A percentile compares a stretch with the other conserved stretches of the same genome.
phyloP scores from a whole-genome alignment of 2,329 filamentous ascomycete genomes.

The Penicillium glabrum region DNA sequence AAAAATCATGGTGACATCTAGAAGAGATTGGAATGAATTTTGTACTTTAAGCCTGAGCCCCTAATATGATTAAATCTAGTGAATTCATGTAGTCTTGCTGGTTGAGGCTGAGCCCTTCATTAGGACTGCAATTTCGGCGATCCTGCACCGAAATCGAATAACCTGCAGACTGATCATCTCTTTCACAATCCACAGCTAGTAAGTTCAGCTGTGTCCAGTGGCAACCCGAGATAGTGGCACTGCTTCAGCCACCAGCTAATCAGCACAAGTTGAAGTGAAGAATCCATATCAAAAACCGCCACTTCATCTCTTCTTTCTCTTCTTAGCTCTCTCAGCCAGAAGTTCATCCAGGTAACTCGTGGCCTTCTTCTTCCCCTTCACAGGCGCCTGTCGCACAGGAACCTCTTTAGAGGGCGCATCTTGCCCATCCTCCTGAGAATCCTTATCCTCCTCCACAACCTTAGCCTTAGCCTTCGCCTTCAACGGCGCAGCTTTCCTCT shows the following conservation, averaged over 20 bases:
- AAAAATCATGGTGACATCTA: slow-evolving; percentile 23
- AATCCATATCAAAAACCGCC: not conserved
- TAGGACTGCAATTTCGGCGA: not conserved
- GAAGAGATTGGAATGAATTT: slow-evolving; percentile 23
- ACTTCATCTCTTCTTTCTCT: slow-evolving; percentile 48
- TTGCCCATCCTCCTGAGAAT: not conserved
- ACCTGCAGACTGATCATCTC: not conserved
- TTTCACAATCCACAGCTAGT: not conserved
- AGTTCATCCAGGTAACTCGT: slow-evolving; percentile 58
- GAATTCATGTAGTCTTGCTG: not conserved
- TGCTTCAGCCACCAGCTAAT: not conserved
- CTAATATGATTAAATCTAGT: not conserved
- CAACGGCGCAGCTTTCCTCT: slow-evolving; percentile 11
- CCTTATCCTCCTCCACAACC: slow-evolving; percentile 3
- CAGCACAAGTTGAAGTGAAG: not conserved
- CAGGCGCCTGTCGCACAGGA: slow-evolving; percentile 10
- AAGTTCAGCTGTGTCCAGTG: not conserved
- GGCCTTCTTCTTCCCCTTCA: slow-evolving; percentile 39
- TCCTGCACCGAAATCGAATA: not conserved
- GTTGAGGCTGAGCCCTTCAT: not conserved
- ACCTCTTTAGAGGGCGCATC: slow-evolving; percentile 1
- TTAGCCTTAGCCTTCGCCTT: slow-evolving; percentile 3
- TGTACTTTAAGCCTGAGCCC: slow-evolving; percentile 20
- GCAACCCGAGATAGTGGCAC: not conserved
- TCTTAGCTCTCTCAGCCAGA: slow-evolving; percentile 46